A percentile compares a stretch with the other conserved stretches of the same genome.
These are phyloP conservation scores for Hypoxylon lienhwacheense DNA, from an alignment of 495 filamentous ascomycete species.

Conservation along the genomic window DNA sequence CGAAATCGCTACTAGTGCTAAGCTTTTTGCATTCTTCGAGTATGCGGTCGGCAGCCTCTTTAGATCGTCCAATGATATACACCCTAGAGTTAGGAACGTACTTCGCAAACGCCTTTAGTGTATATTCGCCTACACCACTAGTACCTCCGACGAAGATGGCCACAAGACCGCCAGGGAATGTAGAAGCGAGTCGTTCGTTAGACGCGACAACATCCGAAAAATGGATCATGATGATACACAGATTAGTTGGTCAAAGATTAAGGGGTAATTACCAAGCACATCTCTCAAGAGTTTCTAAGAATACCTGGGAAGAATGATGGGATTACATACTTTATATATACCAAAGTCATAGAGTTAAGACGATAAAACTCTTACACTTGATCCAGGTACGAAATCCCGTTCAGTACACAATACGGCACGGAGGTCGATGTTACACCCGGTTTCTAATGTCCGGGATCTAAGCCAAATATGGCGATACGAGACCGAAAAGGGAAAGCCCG, in stretches of 20 bases:
- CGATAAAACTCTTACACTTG: neutral
- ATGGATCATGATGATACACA: conserved; percentile 14
- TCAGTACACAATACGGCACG: too few species aligned
- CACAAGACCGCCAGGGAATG: conserved; percentile 43
- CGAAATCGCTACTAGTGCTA: conserved; percentile 51
- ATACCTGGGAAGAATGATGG: neutral
- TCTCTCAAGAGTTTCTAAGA: neutral
- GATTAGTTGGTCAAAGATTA: neutral
- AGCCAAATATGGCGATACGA: neutral
- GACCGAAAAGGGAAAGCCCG: neutral
- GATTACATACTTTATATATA: neutral
- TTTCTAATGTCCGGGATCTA: neutral
- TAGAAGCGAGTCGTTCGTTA: conserved; percentile 36
- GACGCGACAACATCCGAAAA: conserved; percentile 31
- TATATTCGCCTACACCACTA: conserved; percentile 60
- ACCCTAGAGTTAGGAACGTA: conserved; percentile 49
- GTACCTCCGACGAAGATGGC: conserved; percentile 65
- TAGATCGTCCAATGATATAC: conserved; percentile 49
- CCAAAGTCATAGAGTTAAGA: too few species aligned
- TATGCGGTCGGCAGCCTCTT: conserved; percentile 47
- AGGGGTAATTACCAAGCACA: too few species aligned
- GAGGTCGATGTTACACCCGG: neutral
- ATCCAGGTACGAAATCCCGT: neutral
- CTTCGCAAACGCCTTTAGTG: conserved; percentile 55
- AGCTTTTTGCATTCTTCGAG: conserved; percentile 43